phyloP scores from a whole-genome alignment of 768 basidiomycete species.

The Boletus pseudopeckii region DNA sequence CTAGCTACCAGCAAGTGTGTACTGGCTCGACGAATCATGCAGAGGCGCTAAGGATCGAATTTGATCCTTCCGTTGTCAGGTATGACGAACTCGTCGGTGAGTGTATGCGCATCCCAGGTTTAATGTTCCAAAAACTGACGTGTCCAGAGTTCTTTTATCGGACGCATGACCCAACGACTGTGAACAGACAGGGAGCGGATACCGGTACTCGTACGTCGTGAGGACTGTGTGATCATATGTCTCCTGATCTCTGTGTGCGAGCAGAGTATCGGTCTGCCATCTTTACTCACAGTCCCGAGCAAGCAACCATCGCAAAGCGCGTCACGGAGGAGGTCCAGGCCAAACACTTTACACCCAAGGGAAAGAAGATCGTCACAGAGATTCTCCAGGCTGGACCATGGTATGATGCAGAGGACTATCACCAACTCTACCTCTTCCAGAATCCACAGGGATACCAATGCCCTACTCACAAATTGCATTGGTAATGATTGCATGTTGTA shows the following conservation, averaged over 20 bases:
- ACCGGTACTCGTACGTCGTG: slow-evolving; percentile 65
- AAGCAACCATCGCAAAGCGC: slow-evolving; percentile 64
- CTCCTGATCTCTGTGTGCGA: background rate
- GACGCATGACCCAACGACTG: slow-evolving; percentile 88
- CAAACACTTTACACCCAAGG: slow-evolving; percentile 74
- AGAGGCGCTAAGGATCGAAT: slow-evolving; percentile 83
- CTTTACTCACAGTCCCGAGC: slow-evolving; percentile 74
- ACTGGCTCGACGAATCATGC: slow-evolving; percentile 81
- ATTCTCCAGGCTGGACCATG: slow-evolving; percentile 68
- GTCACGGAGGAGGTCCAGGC: slow-evolving; percentile 82
- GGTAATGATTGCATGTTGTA: slow-evolving; percentile 41
- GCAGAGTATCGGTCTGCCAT: slow-evolving; percentile 93
- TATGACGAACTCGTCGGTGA: slow-evolving; percentile 86
- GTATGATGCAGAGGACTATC: slow-evolving; percentile 83
- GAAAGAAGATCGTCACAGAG: slow-evolving; percentile 73
- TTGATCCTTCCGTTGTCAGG: slow-evolving; percentile 70
- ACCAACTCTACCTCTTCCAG: slow-evolving; percentile 75
- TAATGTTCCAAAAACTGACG: too few relatives aligned
- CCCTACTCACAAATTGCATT: slow-evolving; percentile 81
- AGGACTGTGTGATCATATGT: background rate
- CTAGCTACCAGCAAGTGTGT: slow-evolving; percentile 76
- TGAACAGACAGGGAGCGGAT: slow-evolving; percentile 76
- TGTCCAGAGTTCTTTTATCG: slow-evolving; percentile 86
- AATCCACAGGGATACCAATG: slow-evolving; percentile 91
- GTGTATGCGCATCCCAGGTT: slow-evolving; percentile 26